A percentile compares a stretch with the other conserved stretches of the same genome.
Evolutionary conservation across 2,329 filamentous ascomycete genomes (phyloP).

Genomic region (Periglandula ipomoeae): DNA sequence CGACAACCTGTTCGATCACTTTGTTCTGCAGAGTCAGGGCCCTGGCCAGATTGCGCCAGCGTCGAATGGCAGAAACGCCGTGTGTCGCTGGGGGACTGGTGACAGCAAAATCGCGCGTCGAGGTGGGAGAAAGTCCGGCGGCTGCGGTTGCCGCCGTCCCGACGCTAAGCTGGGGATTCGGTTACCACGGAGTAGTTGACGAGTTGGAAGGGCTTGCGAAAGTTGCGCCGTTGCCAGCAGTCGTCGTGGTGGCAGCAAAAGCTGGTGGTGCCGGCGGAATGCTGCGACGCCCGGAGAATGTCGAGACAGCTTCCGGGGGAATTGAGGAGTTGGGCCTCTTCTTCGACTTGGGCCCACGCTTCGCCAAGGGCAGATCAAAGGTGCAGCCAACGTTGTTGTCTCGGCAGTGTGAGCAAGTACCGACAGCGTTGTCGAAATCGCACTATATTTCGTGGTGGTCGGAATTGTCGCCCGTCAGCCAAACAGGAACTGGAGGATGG

Average conservation of each 20-base stretch:
- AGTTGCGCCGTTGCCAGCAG: not conserved
- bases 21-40: constrained; percentile 16
- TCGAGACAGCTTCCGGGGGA: constrained; percentile 9
- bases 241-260: not conserved
- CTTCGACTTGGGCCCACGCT: constrained; percentile 29
- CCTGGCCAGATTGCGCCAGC: constrained; percentile 19
- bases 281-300: constrained; percentile 7
- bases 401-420: constrained; percentile 24
- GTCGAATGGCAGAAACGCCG: constrained; percentile 15
- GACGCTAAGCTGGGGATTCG: not conserved
- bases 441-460: constrained; percentile 14
- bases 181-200: constrained; percentile 14
- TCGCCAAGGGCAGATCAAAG: constrained; percentile 28
- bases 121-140: constrained; percentile 16
- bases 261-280: not conserved
- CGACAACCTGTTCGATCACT: constrained; percentile 18
- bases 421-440: constrained; percentile 15
- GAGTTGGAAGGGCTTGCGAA: constrained; percentile 12
- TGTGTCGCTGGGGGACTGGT: constrained; percentile 5
- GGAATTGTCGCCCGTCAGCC: not conserved
- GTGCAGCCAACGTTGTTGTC: constrained; percentile 23
- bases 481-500: not conserved
- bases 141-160: not conserved
- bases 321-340: constrained; percentile 11
- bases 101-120: constrained; percentile 11